Base-by-base conservation (phyloP, 345 rosid species). In the Dovyalis caffra region DNA sequence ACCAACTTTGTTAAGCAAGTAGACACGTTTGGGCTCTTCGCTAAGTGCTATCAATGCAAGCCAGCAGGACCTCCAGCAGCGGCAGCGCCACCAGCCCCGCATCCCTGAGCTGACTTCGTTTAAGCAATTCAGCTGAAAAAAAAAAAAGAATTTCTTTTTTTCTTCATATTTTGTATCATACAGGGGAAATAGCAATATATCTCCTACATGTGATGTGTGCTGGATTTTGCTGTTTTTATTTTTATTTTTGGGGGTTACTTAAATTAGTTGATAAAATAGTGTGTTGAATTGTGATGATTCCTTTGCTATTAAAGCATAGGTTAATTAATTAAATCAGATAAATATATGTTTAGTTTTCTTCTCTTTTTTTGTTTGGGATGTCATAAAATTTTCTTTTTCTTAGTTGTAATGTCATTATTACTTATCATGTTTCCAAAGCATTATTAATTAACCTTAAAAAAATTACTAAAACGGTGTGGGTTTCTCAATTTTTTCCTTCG, bases 31-130 rank as follows among this genome's bases (percentile, higher is more conserved):
- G 99, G 99, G 23, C 92, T 96, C 49, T 96, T 96, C 18, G 97
- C 99, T 1, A 96, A 90, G 84, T 96, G 99, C 86, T 96, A 96
- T 80, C 99, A 96, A 72, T 96, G 99, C 90, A 91, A 95, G 74
- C 79, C 99, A 9, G 87, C 95, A 1, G 43, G 68, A 14, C 80
- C 97, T 4, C 74, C 85, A 1, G 63, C 82, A 0, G 85, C 83
- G 5, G 80, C 85, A 0, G 78, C 86, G 0, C 2, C 85, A 0
- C 38, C 84, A 35, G 86, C 80, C 6, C 87, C 76, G 32, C 87
- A 74, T 37, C 90, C 68, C 79, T 88, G 84, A 86, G 32, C 75
- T 16, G 12, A 1, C 25, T 5, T 16, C 66, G 25, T 66, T 45
- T 34, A 8, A 14, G 6, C 51, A 58, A 34, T 18, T 43, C 23